A percentile compares a stretch with the other conserved stretches of the same genome.
phyloP scores from a whole-genome alignment of 2,329 filamentous ascomycete genomes.

The Fusarium sulawesiense region DNA sequence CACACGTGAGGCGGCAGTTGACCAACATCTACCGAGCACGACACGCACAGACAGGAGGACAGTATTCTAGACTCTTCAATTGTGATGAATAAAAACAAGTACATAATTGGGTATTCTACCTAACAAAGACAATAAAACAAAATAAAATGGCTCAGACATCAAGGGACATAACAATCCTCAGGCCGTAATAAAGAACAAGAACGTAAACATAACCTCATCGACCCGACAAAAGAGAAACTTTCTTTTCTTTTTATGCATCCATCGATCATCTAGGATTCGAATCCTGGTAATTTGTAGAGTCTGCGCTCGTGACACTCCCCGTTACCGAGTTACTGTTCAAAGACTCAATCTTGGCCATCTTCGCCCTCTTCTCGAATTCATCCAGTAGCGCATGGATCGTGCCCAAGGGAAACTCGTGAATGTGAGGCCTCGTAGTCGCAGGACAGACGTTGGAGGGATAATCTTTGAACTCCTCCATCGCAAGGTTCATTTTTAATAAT shows the following conservation, averaged over 20 bases:
- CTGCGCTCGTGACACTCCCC: conserved; percentile 21
- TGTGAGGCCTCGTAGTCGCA: conserved; percentile 4
- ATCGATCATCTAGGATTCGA: conserved; percentile 2
- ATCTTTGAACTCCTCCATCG: conserved; percentile 53
- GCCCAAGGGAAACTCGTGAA: conserved; percentile 31
- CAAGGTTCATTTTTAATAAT: conserved; percentile 49
- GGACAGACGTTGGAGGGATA: conserved; percentile 49
- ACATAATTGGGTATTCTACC: not conserved
- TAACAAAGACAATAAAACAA: not conserved
- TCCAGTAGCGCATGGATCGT: conserved; percentile 34
- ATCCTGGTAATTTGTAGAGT: conserved; percentile 20
- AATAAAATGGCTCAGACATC: not conserved
- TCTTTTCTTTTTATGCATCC: not conserved
- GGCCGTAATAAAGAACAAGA: not conserved
- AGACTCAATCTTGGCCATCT: conserved; percentile 35
- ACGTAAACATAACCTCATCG: conserved; percentile 1
- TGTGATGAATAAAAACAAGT: not conserved
- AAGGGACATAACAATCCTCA: not conserved
- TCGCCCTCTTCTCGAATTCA: conserved; percentile 33
- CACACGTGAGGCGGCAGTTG: not conserved
- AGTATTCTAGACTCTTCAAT: not conserved
- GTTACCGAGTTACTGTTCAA: conserved; percentile 19
- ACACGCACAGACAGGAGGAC: not conserved
- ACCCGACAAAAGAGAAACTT: not conserved
- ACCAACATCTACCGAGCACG: not conserved